Percentiles rank a stretch among this genome's conserved stretches.
Evolutionary conservation across 495 filamentous ascomycete genomes (phyloP).

Genomic region (Annulohypoxylon moriforme): DNA sequence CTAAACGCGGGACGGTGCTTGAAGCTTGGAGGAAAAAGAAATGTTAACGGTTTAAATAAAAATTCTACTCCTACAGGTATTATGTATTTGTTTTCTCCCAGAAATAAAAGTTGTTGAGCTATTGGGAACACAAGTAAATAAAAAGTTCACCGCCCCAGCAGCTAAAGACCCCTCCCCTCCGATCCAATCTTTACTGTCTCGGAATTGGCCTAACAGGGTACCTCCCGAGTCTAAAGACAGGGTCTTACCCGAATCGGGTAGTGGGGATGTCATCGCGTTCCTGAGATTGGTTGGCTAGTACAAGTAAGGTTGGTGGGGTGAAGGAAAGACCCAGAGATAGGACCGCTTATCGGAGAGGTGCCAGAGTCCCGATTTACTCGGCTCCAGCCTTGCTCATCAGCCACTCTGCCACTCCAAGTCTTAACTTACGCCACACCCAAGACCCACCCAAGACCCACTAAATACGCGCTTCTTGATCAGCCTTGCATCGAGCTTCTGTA

Average conservation of each 20-base stretch:
- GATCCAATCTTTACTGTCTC: constrained; percentile 28
- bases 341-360: constrained; percentile 29
- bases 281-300: constrained; percentile 25
- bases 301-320: constrained; percentile 1
- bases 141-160: constrained; percentile 30
- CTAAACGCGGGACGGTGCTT: constrained; percentile 9
- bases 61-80: neutral
- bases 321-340: constrained; percentile 15
- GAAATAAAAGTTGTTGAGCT: constrained; percentile 24
- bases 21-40: constrained; percentile 16
- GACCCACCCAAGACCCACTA: neutral
- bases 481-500: constrained; percentile 44
- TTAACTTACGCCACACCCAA: constrained; percentile 32
- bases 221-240: neutral
- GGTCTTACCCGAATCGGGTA: constrained; percentile 25
- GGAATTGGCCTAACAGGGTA: neutral
- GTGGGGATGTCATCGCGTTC: constrained; percentile 17
- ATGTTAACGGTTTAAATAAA: constrained; percentile 12
- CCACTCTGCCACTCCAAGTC: constrained; percentile 28
- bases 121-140: constrained; percentile 11
- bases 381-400: constrained; percentile 37
- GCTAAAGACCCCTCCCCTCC: constrained; percentile 8
- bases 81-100: constrained; percentile 1
- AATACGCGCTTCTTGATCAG: constrained; percentile 23
- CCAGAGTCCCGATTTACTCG: neutral